Evolutionary conservation across 768 basidiomycete species (phyloP), one percentile per base, ranked within the genome.

Genomic region (Auriscalpium vulgare): DNA sequence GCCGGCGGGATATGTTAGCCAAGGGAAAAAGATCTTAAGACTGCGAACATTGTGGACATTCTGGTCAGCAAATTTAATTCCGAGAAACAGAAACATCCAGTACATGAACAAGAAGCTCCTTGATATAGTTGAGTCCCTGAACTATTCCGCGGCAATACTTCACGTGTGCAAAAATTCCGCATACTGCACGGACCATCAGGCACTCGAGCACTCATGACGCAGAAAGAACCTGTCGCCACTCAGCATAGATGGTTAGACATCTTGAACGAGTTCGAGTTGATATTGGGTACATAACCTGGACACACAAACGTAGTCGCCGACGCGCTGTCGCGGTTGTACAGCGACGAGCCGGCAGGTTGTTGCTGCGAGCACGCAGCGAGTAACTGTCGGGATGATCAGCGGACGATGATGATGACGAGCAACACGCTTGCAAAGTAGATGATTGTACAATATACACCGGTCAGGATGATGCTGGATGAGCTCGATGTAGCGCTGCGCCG

Each of bases 61-160:
- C 51, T 69, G 56, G 54, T 69, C 63, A 0, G 60, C 16, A 71
- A 71, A 43, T 70, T 71, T 56, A 66, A 65, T 1, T 14, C 45
- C 8, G 67, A 68, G 0, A 68, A 69, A 50, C 37, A 38, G 0
- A 44, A 53, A n/a, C 69, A 71, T 48, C 40, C 37, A 2, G 62
- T 62, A 9, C 63, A 60, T 47, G 66, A 70, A 35, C 50, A 50
- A 2, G 63, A 66, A n/a, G 38, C 16, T 53, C 1, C 51, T 71
- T 17, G 68, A 66, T 0, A 69, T 71, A 0, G 63, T 78, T 0
- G 73, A 77, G 46, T 65, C 73, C 0, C 56, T 78, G 53, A 70
- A 45, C 69, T 69, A 58, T 56, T 67, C 67, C 14, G 61, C 56
- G 14, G 59, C 35, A n/a, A 51, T 65, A 29, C 61, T 71, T 5